These are phyloP conservation scores for Penicillium waksmanii DNA, from an alignment of 495 filamentous ascomycete genomes.

Conservation along the genomic window DNA sequence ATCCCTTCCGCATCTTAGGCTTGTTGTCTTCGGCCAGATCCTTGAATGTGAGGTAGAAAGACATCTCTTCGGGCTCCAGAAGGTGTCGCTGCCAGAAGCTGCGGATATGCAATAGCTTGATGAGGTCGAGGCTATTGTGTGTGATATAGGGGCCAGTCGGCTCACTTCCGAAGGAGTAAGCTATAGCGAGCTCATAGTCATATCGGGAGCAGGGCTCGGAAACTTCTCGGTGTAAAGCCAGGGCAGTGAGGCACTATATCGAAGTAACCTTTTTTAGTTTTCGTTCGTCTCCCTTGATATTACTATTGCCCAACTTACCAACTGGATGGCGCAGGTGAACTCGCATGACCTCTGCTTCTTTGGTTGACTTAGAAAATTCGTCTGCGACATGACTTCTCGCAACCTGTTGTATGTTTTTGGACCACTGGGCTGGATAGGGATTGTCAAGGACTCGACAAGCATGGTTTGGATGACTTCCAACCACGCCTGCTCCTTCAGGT, in stretches of 20 bases:
- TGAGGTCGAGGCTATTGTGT: slow-evolving; percentile 17
- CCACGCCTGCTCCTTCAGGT: slow-evolving; percentile 32
- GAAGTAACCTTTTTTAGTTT: not conserved
- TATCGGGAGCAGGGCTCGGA: slow-evolving; percentile 29
- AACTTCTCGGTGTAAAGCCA: slow-evolving; percentile 32
- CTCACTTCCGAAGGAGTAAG: slow-evolving; percentile 28
- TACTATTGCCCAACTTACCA: not conserved
- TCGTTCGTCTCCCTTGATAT: not conserved
- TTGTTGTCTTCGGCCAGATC: slow-evolving; percentile 16
- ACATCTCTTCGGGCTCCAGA: slow-evolving; percentile 25
- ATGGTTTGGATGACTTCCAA: slow-evolving; percentile 35
- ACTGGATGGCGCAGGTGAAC: slow-evolving; percentile 2
- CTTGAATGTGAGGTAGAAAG: slow-evolving; percentile 30
- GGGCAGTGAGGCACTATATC: slow-evolving; percentile 32
- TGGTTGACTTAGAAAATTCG: slow-evolving; percentile 32
- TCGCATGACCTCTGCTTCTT: slow-evolving; percentile 19
- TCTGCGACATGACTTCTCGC: slow-evolving; percentile 14
- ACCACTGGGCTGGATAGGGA: slow-evolving; percentile 6
- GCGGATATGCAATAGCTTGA: slow-evolving; percentile 34
- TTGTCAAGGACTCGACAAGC: slow-evolving; percentile 25
- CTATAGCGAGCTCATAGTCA: slow-evolving; percentile 35
- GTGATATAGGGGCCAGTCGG: slow-evolving; percentile 16
- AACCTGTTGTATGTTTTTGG: slow-evolving; percentile 34
- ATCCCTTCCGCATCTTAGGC: slow-evolving; percentile 21
- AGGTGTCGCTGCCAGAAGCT: slow-evolving; percentile 47